A percentile compares a stretch with the other conserved stretches of the same genome.
Evolutionary conservation across 805 yeast genomes (phyloP).

Genomic region (Sugiyamaella boreocaroliniensis): DNA sequence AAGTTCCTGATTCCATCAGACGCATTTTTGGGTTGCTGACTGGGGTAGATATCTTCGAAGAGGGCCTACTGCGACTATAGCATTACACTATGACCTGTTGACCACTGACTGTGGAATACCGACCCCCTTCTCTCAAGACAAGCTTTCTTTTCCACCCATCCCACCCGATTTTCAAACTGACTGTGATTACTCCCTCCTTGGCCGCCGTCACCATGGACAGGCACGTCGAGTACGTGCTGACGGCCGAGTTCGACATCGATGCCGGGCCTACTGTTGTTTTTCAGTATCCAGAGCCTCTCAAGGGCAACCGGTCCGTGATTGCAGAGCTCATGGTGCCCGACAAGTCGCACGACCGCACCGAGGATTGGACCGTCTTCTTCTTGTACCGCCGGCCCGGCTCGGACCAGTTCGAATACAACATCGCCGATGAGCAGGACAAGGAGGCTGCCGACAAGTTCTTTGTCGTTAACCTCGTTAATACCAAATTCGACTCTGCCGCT

Average conservation of each 20-base stretch:
- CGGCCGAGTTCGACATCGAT: conserved; percentile 76
- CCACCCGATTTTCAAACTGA: background rate
- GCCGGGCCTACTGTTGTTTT: conserved; percentile 61
- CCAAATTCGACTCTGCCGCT: conserved; percentile 37
- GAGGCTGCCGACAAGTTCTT: conserved; percentile 42
- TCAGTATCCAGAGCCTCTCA: conserved; percentile 46
- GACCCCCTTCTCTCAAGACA: background rate
- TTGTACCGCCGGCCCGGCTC: conserved; percentile 26
- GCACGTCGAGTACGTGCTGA: conserved; percentile 50
- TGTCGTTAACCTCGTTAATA: conserved; percentile 51
- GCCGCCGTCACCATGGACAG: background rate
- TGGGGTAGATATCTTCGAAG: background rate
- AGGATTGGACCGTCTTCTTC: conserved; percentile 50
- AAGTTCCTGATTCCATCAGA: background rate
- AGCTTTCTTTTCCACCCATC: too few relatives aligned
- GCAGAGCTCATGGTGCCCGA: conserved; percentile 59
- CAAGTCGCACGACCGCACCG: conserved; percentile 47
- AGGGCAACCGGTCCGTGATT: conserved; percentile 27
- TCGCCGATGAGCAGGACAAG: conserved; percentile 19
- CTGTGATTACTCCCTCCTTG: background rate
- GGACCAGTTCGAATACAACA: conserved; percentile 26
- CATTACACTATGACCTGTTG: background rate
- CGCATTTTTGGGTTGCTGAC: background rate
- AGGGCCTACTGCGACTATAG: too few relatives aligned
- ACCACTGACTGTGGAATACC: background rate